These are phyloP conservation scores for Licmophora abbreviata DNA, from an alignment of 108 stramenopile genomes.

Conservation along the genomic window DNA sequence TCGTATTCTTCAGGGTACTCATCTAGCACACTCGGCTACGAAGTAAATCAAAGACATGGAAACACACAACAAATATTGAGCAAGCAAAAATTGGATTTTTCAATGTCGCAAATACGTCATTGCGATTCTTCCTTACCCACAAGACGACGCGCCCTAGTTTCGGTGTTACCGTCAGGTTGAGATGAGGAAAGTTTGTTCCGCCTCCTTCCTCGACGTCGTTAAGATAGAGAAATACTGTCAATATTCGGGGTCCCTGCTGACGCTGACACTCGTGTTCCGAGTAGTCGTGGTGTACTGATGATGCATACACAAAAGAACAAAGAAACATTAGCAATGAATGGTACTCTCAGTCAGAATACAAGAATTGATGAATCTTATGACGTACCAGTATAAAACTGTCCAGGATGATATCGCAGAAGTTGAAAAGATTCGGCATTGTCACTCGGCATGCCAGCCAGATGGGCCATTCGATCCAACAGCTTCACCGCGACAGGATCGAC, in stretches of 20 bases:
- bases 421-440: conserved; percentile 64
- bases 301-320: too few species aligned
- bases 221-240: conserved; percentile 77
- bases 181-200: conserved; percentile 62
- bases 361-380: too few species aligned
- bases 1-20: conserved; percentile 39
- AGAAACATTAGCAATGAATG: too few species aligned
- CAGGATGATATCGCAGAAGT: conserved; percentile 40
- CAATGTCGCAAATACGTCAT: conserved; percentile 58
- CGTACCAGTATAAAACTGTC: conserved; percentile 46
- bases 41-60: conserved; percentile 49
- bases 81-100: conserved; percentile 39
- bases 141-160: conserved; percentile 61
- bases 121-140: too few species aligned
- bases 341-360: too few species aligned
- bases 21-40: conserved; percentile 76
- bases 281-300: conserved; percentile 22
- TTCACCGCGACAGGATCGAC: conserved; percentile 20
- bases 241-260: conserved; percentile 45
- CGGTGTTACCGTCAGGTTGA: conserved; percentile 53
- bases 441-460: conserved; percentile 36
- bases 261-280: conserved; percentile 32
- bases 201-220: conserved; percentile 87
- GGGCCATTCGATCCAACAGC: conserved; percentile 46
- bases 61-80: conserved; percentile 33